These are phyloP conservation scores for Discostella stelligeroides DNA, from an alignment of 108 stramenopile species.

Conservation along the genomic window DNA sequence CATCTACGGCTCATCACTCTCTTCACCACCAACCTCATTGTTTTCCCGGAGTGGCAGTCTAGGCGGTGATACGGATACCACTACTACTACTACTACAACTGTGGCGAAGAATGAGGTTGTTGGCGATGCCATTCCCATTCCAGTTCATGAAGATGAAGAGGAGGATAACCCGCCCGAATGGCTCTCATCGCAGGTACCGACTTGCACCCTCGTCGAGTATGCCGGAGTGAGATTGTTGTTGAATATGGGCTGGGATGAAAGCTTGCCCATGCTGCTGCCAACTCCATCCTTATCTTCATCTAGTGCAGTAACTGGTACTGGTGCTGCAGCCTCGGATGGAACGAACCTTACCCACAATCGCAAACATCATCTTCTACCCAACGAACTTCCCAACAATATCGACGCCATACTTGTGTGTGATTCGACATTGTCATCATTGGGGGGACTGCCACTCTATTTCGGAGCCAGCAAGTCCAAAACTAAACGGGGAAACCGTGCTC, in stretches of 20 bases:
- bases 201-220: conserved; percentile 85
- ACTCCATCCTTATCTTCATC: background rate
- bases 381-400: conserved; percentile 54
- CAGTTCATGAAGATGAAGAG: too few species aligned
- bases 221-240: conserved; percentile 67
- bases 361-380: too few species aligned
- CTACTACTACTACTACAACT: conserved; percentile 3
- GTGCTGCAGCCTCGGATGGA: too few species aligned
- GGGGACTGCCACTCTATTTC: conserved; percentile 53
- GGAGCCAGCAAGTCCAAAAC: conserved; percentile 20
- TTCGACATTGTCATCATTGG: conserved; percentile 63
- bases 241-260: conserved; percentile 74
- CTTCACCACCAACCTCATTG: background rate
- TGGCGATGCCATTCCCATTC: too few species aligned
- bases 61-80: conserved; percentile 33
- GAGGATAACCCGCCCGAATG: conserved; percentile 47
- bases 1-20: conserved; percentile 66
- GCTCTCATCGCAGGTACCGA: conserved; percentile 56
- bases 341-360: too few species aligned
- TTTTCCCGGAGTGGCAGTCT: too few species aligned
- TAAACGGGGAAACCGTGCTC: conserved; percentile 41
- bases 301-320: background rate
- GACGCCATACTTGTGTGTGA: conserved; percentile 78
- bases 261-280: conserved; percentile 17
- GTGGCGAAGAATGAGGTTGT: too few species aligned